Conservation (phyloP, 1,284 basidiomycete genomes). For the Nidula niveotomentosa region DNA sequence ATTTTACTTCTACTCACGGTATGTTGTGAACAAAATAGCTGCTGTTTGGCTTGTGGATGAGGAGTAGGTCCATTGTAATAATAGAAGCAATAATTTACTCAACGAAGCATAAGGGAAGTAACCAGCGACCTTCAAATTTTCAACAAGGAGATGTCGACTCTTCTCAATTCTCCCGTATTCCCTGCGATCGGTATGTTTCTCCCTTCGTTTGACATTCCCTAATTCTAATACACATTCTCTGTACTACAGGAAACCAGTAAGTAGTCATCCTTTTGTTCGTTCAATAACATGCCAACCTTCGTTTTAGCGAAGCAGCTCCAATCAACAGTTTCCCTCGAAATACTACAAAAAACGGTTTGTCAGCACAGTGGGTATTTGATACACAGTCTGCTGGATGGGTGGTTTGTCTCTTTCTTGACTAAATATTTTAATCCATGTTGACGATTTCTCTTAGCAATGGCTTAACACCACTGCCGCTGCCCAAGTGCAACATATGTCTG, state of each 20-base stretch:
- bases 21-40: slow-evolving; percentile 23
- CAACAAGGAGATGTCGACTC: slow-evolving; percentile 38
- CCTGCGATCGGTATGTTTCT: slow-evolving; percentile 40
- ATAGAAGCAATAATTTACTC: too few relatives aligned
- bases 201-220: too few relatives aligned
- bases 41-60: slow-evolving; percentile 45
- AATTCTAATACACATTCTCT: too few relatives aligned
- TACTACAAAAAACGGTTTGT: slow-evolving; percentile 28
- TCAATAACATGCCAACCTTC: not conserved
- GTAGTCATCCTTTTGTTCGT: slow-evolving; percentile 10
- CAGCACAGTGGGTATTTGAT: slow-evolving; percentile 49
- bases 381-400: slow-evolving; percentile 44
- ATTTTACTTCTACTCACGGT: not conserved
- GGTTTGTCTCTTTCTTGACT: slow-evolving; percentile 31
- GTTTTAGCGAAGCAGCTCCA: slow-evolving; percentile 43
- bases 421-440: too few relatives aligned
- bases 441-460: slow-evolving; percentile 46
- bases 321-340: slow-evolving; percentile 48
- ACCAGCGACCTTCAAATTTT: slow-evolving; percentile 40
- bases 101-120: slow-evolving; percentile 40
- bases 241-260: slow-evolving; percentile 48
- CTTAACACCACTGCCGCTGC: slow-evolving; percentile 33
- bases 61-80: too few relatives aligned
- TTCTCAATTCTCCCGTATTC: slow-evolving; percentile 38
- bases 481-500: slow-evolving; percentile 43